Percentiles rank a stretch among this genome's conserved stretches.
phyloP scores from a whole-genome alignment of 2,329 filamentous ascomycete genomes.

The Hypoxylon sp. region DNA sequence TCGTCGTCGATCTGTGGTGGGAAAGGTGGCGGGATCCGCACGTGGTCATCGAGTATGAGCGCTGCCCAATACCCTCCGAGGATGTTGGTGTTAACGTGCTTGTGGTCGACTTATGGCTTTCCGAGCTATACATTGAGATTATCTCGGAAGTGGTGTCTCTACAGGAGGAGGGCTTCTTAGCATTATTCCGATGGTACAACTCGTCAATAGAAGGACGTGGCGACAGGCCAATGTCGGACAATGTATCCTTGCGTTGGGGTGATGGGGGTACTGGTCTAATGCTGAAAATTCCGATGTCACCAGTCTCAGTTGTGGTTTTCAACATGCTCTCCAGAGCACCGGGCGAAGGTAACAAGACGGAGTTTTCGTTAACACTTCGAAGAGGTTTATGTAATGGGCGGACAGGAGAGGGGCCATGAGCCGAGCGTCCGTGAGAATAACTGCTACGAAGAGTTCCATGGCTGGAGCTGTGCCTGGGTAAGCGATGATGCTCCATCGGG shows the following conservation, averaged over 20 bases:
- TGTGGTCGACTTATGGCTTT: constrained; percentile 62
- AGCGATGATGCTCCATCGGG: constrained; percentile 51
- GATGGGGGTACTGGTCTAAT: constrained; percentile 61
- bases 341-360: constrained; percentile 62
- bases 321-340: constrained; percentile 75
- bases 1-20: constrained; percentile 64
- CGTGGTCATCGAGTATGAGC: constrained; percentile 70
- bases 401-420: constrained; percentile 40
- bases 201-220: constrained; percentile 55
- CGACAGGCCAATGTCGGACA: constrained; percentile 53
- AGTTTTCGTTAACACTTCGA: constrained; percentile 61
- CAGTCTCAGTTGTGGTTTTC: constrained; percentile 75
- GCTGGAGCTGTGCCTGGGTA: constrained; percentile 53
- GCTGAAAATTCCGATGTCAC: constrained; percentile 74
- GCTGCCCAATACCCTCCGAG: constrained; percentile 60
- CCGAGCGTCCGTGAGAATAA: constrained; percentile 47
- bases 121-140: constrained; percentile 68
- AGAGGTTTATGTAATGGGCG: constrained; percentile 59
- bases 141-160: constrained; percentile 69
- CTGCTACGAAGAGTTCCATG: constrained; percentile 53
- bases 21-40: constrained; percentile 64
- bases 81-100: constrained; percentile 60
- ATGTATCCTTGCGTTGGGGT: constrained; percentile 49
- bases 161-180: constrained; percentile 63
- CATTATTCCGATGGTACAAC: constrained; percentile 58